Percentiles rank a stretch among this genome's conserved stretches.
These are phyloP conservation scores for Pythium plurisporium DNA, from an alignment of 352 stramenopile genomes.

Conservation along the genomic window DNA sequence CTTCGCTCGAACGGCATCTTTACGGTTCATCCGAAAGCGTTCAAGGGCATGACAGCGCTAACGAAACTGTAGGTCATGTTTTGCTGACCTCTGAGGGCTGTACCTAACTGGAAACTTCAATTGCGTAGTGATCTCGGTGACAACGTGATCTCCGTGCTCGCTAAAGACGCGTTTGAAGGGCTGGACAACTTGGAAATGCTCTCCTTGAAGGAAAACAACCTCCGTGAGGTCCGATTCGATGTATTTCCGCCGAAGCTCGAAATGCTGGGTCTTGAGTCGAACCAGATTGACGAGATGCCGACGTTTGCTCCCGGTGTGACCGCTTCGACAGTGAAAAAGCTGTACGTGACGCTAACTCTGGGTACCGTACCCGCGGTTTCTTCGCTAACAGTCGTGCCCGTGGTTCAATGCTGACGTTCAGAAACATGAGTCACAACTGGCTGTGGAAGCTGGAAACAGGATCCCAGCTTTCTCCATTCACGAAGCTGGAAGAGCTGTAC, in stretches of 20 bases:
- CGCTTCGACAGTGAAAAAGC: constrained; percentile 31
- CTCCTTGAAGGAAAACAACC: constrained; percentile 40
- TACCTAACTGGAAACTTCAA: neutral
- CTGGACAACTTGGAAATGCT: constrained; percentile 41
- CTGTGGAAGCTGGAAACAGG: constrained; percentile 55
- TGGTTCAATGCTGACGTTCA: too few species aligned
- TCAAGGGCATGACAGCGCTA: constrained; percentile 48
- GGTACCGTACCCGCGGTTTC: too few species aligned
- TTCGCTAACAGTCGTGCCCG: too few species aligned
- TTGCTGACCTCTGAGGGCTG: neutral
- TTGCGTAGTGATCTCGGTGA: constrained; percentile 45
- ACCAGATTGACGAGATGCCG: constrained; percentile 52
- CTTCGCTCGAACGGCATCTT: constrained; percentile 58
- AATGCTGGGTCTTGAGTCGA: constrained; percentile 44
- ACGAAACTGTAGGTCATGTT: constrained; percentile 37
- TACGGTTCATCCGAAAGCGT: constrained; percentile 46
- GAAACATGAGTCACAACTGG: constrained; percentile 61
- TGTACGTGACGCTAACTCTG: constrained; percentile 32
- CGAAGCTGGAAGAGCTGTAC: constrained; percentile 39
- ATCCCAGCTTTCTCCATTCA: constrained; percentile 41
- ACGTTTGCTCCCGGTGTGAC: constrained; percentile 30
- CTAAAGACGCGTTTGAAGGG: constrained; percentile 39
- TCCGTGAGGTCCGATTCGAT: constrained; percentile 39
- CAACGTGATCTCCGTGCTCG: constrained; percentile 67
- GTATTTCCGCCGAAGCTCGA: constrained; percentile 37